Percentiles rank a stretch among this genome's conserved stretches.
Evolutionary conservation across 2,329 filamentous ascomycete genomes (phyloP).

Genomic region (Cercospora sesami): DNA sequence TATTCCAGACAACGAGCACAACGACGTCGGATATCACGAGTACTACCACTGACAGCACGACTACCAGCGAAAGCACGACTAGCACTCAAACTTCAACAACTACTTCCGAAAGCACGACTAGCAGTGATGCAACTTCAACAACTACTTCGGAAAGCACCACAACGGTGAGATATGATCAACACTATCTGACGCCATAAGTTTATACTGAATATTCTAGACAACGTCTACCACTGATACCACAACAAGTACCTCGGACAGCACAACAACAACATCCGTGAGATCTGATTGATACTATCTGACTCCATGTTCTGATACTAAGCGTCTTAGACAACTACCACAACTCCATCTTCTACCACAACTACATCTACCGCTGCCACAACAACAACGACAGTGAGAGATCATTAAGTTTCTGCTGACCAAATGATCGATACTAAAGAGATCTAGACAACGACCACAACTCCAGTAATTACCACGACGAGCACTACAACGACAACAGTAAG

Average conservation of each 20-base stretch:
- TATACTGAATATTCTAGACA: background rate
- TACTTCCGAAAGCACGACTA: too few relatives aligned
- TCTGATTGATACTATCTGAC: background rate
- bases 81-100: too few relatives aligned
- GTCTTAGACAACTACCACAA: background rate
- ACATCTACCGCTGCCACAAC: too few relatives aligned
- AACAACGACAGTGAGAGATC: too few relatives aligned
- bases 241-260: background rate
- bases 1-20: background rate
- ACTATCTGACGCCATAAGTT: background rate
- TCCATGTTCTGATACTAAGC: background rate
- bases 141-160: background rate
- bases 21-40: background rate
- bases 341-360: too few relatives aligned
- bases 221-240: background rate
- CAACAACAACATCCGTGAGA: background rate
- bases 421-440: too few relatives aligned
- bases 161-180: background rate
- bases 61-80: background rate
- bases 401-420: too few relatives aligned
- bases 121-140: background rate
- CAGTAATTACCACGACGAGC: background rate
- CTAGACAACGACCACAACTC: background rate
- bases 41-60: background rate
- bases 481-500: background rate